Evolutionary conservation across 805 yeast species (phyloP).

Genomic region (Yarrowia divulgata): DNA sequence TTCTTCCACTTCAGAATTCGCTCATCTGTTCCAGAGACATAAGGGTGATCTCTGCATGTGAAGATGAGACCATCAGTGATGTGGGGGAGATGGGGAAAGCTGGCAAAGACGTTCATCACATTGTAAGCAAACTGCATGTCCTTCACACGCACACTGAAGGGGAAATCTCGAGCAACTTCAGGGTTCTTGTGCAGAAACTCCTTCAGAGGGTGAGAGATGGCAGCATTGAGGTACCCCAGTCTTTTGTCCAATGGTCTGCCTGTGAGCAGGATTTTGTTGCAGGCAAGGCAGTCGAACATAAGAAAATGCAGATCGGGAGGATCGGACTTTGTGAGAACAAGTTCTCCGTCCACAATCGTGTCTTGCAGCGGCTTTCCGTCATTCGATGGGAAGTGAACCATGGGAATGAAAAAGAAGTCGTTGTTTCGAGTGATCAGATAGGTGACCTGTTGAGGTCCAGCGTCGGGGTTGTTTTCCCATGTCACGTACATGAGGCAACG

Average conservation of each 20-base stretch:
- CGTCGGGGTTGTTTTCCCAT: slow-evolving; percentile 57
- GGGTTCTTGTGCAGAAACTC: slow-evolving; percentile 73
- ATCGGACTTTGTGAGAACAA: slow-evolving; percentile 61
- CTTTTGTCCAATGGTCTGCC: slow-evolving; percentile 79
- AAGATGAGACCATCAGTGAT: slow-evolving; percentile 93
- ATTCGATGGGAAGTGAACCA: slow-evolving; percentile 76
- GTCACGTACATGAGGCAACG: slow-evolving; percentile 74
- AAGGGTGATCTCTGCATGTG: slow-evolving; percentile 89
- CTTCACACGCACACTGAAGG: slow-evolving; percentile 86
- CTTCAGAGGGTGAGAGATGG: slow-evolving; percentile 81
- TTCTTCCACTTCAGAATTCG: slow-evolving; percentile 96
- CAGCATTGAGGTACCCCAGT: slow-evolving; percentile 83
- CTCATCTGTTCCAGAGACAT: slow-evolving; percentile 86
- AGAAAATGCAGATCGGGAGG: slow-evolving; percentile 67
- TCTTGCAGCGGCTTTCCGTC: slow-evolving; percentile 77
- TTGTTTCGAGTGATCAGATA: slow-evolving; percentile 88
- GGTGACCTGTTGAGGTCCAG: slow-evolving; percentile 72
- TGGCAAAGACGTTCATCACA: slow-evolving; percentile 74
- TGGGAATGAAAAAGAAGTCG: slow-evolving; percentile 79
- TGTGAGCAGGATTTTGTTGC: slow-evolving; percentile 72
- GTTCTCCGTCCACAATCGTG: slow-evolving; percentile 91
- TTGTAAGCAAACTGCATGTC: slow-evolving; percentile 86
- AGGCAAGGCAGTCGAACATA: slow-evolving; percentile 87
- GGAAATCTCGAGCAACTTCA: slow-evolving; percentile 74
- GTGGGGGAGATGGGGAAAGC: slow-evolving; percentile 74